Evolutionary conservation across 208 protist genomes (phyloP).

Genomic region (Acanthamoeba lenticulata): DNA sequence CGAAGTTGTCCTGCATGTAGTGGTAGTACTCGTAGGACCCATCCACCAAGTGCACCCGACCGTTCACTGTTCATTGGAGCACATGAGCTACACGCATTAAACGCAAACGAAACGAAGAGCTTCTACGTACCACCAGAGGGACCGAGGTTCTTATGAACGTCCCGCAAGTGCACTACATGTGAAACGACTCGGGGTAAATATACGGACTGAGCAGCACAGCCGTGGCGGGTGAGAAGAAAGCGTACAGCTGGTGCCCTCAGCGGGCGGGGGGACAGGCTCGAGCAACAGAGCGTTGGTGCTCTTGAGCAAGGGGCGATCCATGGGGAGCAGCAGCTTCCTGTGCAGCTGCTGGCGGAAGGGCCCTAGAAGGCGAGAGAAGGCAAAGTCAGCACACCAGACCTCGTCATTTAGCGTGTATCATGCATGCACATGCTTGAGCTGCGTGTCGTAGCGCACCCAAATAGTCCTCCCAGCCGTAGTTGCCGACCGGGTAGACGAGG

Average conservation of each 20-base stretch:
- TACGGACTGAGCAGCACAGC: background rate
- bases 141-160: conserved; percentile 43
- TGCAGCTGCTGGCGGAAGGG: conserved; percentile 24
- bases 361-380: background rate
- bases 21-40: conserved; percentile 95
- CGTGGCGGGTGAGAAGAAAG: background rate
- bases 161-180: conserved; percentile 37
- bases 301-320: conserved; percentile 39
- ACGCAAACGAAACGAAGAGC: background rate
- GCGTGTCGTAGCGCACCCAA: background rate
- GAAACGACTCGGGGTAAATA: no score
- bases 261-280: background rate
- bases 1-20: conserved; percentile 93
- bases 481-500: conserved; percentile 3
- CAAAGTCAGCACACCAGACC: background rate
- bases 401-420: background rate
- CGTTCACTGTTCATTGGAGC: background rate
- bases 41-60: conserved; percentile 79
- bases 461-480: conserved; percentile 6
- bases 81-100: background rate
- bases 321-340: background rate
- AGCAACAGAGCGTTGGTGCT: conserved; percentile 9
- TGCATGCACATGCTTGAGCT: background rate
- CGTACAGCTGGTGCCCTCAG: conserved; percentile 13
- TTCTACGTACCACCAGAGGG: conserved; percentile 41